Evolutionary conservation across 345 rosid species (phyloP).

Genomic region (Firmiana major): DNA sequence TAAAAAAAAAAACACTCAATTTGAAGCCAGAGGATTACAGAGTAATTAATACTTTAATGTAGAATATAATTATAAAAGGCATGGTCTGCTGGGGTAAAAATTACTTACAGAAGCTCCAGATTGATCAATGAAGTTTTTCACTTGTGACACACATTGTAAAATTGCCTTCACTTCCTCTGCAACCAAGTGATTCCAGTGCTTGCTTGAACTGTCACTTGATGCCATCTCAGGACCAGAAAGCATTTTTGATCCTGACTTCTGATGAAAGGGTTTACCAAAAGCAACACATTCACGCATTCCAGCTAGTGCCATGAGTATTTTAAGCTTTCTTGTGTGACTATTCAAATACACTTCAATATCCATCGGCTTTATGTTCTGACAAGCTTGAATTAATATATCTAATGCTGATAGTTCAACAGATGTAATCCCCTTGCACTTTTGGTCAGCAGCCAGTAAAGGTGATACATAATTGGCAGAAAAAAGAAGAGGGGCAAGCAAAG

Average conservation of each 20-base stretch:
- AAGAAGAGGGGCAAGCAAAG: conserved; percentile 71
- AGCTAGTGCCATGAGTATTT: conserved; percentile 54
- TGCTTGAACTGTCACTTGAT: conserved; percentile 39
- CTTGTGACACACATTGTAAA: conserved; percentile 51
- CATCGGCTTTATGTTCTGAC: conserved; percentile 59
- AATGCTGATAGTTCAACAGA: conserved; percentile 69
- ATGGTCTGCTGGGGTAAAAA: conserved; percentile 9
- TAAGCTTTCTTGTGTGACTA: conserved; percentile 78
- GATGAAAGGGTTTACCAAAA: conserved; percentile 30
- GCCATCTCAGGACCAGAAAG: conserved; percentile 33
- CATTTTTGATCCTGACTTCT: conserved; percentile 28
- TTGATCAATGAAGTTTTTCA: conserved; percentile 56
- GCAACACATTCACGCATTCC: conserved; percentile 43
- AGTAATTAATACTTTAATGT: conserved; percentile 12
- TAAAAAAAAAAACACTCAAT: background rate
- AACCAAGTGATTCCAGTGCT: conserved; percentile 55
- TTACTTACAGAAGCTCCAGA: conserved; percentile 60
- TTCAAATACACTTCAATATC: conserved; percentile 61
- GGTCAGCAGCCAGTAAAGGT: conserved; percentile 34
- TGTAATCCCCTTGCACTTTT: conserved; percentile 39
- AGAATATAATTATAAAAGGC: conserved; percentile 7
- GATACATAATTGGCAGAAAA: conserved; percentile 47
- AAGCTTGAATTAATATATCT: conserved; percentile 62
- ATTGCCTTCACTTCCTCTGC: conserved; percentile 77
- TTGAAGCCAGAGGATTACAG: conserved; percentile 13